These are phyloP conservation scores for Anethum foeniculum DNA, from an alignment of 140 eudicot genomes.

Conservation along the genomic window DNA sequence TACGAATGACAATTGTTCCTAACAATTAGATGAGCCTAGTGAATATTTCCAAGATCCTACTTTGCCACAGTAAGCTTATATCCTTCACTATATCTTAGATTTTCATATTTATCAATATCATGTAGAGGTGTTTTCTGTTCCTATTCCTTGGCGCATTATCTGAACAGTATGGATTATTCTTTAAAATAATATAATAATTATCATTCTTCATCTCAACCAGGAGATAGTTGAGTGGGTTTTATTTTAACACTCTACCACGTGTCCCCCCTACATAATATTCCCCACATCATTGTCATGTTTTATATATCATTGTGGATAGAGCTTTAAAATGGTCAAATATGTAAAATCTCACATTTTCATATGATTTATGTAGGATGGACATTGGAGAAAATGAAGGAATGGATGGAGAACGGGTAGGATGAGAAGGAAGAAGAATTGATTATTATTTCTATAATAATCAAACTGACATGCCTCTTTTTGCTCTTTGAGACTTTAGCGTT, in stretches of 20 bases:
- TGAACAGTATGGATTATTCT: conserved; percentile 1
- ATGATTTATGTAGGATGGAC: conserved; percentile 58
- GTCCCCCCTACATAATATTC: conserved; percentile 3
- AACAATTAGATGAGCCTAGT: conserved; percentile 36
- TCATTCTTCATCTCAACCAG: background rate
- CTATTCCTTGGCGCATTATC: conserved; percentile 33
- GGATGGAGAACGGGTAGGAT: conserved; percentile 76
- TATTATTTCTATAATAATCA: conserved; percentile 17
- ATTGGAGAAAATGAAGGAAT: conserved; percentile 70
- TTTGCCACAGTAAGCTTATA: conserved; percentile 64
- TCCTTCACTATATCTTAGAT: background rate
- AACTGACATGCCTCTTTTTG: conserved; percentile 15
- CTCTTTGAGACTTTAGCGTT: background rate
- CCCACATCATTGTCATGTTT: conserved; percentile 2
- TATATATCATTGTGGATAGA: too few species aligned
- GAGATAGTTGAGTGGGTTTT: background rate
- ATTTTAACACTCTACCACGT: background rate
- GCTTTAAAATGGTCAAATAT: background rate
- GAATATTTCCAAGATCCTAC: conserved; percentile 57
- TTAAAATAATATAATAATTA: background rate
- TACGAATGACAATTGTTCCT: conserved; percentile 44
- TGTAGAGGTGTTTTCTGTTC: conserved; percentile 38
- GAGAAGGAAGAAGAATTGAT: conserved; percentile 30
- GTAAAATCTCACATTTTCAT: background rate
- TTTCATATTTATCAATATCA: background rate